Conservation (phyloP, 345 rosid species). For the Salix udensis region DNA sequence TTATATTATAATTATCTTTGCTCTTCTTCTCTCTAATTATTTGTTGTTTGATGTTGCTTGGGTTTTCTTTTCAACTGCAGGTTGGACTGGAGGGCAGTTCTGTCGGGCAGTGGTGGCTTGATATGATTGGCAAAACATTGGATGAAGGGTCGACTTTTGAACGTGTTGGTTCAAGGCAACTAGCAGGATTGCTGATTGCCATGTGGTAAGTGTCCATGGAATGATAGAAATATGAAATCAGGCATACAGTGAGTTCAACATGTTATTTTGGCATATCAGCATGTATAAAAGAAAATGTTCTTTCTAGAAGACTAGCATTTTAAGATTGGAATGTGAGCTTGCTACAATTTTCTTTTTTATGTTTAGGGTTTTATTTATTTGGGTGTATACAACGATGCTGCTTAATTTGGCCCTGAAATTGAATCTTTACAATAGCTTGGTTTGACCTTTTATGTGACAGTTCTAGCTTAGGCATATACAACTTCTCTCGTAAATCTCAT, state of each 20-base stretch:
- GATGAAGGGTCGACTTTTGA: constrained; percentile 78
- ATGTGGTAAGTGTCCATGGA: constrained; percentile 23
- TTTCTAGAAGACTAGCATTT: background rate
- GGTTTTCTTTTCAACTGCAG: constrained; percentile 42
- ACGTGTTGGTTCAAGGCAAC: constrained; percentile 91
- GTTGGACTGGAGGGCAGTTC: constrained; percentile 99
- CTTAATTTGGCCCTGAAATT: background rate
- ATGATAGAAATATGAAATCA: background rate
- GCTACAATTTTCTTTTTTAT: background rate
- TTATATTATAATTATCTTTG: background rate
- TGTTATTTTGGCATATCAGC: background rate
- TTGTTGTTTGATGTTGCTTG: constrained; percentile 1
- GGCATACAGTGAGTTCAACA: background rate
- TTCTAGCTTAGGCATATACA: background rate
- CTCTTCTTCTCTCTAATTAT: background rate
- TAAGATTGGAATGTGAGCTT: background rate
- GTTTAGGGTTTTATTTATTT: background rate
- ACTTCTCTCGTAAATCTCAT: background rate
- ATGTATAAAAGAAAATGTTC: background rate
- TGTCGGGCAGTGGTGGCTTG: constrained; percentile 92
- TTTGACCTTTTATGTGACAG: background rate
- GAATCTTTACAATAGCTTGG: background rate
- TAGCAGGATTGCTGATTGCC: constrained; percentile 81
- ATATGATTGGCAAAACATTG: constrained; percentile 76
- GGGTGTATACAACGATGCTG: background rate